Evolutionary conservation across 2,329 filamentous ascomycete genomes (phyloP).

Genomic region (Botrytis elliptica): DNA sequence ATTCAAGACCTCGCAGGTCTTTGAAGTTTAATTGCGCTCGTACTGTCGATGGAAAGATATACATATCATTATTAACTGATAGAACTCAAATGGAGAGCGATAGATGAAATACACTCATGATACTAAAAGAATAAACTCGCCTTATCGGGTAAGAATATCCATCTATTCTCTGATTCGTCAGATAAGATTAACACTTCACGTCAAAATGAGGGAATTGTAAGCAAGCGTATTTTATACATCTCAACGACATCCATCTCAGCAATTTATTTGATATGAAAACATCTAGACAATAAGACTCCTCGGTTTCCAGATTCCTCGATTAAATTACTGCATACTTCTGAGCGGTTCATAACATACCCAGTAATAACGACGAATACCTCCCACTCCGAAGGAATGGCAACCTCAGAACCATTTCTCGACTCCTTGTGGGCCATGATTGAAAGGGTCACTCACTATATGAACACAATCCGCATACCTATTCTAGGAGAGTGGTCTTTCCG

Average conservation of each 20-base stretch:
- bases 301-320: neutral
- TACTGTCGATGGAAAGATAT: neutral
- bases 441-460: too few species aligned
- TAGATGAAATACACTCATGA: neutral
- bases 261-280: neutral
- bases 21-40: neutral
- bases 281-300: neutral
- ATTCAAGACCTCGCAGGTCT: neutral
- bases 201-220: neutral
- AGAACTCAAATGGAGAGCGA: neutral
- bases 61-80: neutral
- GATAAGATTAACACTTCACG: neutral
- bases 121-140: neutral
- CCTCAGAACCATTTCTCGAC: neutral
- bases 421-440: neutral
- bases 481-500: neutral
- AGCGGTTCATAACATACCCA: neutral
- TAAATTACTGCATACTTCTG: too few species aligned
- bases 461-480: neutral
- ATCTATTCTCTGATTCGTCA: constrained; percentile 1
- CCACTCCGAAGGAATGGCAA: neutral
- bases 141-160: neutral
- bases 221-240: neutral
- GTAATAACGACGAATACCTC: neutral
- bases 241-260: neutral